Base-by-base conservation (phyloP, 2,329 filamentous ascomycete genomes). In the Colletotrichum lentis region DNA sequence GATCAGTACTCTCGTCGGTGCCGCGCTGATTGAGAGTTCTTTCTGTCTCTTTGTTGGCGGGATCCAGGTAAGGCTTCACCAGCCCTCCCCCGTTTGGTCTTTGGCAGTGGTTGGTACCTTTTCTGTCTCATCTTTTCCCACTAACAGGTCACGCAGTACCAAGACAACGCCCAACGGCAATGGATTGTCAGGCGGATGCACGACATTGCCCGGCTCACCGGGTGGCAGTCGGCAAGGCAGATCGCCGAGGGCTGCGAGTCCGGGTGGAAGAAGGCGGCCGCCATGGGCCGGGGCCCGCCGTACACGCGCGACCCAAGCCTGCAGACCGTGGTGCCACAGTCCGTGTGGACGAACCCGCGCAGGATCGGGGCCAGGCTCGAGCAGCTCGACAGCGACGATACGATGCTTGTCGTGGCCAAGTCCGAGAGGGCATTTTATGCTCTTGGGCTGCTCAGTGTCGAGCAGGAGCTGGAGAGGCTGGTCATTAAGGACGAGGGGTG, bases 31-130 rank as follows among this genome's bases (percentile, higher is more conserved):
- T 67, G 95, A 98, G 78, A 88, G 89, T 73, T 89, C 89, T 4
- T 91, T 97, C 74, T 89, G 90, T 5, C 82, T 97, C 1, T 97
- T 98, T 80, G 93, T 97, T 69, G 91, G 94, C 1, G 95, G 88
- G 4, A 88, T 98, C 12, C 88, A 90, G 82, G 88, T 90, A 79
- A 73, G 77, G 72, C 50, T 44, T 20, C 37, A 6, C 11, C 31
- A 7, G 31, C n/a, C 24, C 24, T 3, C 59, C 52, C 16, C 31
- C 18, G 2, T 7, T 10, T 35, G 31, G 31, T 35, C 31, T 10
- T 35, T 35, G 31, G 31, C 31, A 35, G 31, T 35, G 31, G 31
- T 10, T 35, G 31, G 31, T 35, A 7, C 8, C 8, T 35, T 31
- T 35, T 35, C 31, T 10, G 31, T 7, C 27, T 31, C 1, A 8